Evolutionary conservation across 371 early-diverging fungal species (phyloP).

Genomic region (Globomyces sp.): DNA sequence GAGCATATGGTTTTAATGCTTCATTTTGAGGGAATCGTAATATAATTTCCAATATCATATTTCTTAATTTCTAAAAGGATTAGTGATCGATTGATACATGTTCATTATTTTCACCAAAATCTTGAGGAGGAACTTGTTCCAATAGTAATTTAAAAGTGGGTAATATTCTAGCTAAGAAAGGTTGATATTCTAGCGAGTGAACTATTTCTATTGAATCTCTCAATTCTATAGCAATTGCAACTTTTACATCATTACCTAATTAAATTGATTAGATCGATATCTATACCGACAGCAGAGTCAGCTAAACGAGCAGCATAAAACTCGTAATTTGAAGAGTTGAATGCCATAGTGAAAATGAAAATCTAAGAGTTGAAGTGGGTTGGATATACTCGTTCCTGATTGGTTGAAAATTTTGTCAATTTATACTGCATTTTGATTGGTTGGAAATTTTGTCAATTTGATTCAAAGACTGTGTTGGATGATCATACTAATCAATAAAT

Average conservation of each 20-base stretch:
- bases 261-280: too few species aligned
- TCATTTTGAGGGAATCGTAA: conserved; percentile 90
- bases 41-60: conserved; percentile 86
- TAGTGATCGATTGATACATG: not conserved
- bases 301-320: too few species aligned
- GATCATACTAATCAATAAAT: too few species aligned
- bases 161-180: conserved; percentile 72
- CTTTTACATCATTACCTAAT: conserved; percentile 5
- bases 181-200: conserved; percentile 76
- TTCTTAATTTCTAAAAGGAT: conserved; percentile 73
- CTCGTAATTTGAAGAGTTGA: too few species aligned
- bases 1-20: conserved; percentile 58
- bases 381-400: too few species aligned
- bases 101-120: conserved; percentile 65
- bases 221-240: conserved; percentile 72
- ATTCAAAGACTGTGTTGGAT: too few species aligned
- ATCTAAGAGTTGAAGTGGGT: too few species aligned
- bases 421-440: too few species aligned
- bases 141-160: conserved; percentile 81
- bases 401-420: too few species aligned
- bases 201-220: conserved; percentile 88
- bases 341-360: too few species aligned
- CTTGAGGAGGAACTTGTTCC: conserved; percentile 63
- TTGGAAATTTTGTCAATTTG: too few species aligned
- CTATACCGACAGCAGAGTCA: too few species aligned